phyloP scores from a whole-genome alignment of 139 green algal genomes.

The Chlamydomonas sp. region DNA sequence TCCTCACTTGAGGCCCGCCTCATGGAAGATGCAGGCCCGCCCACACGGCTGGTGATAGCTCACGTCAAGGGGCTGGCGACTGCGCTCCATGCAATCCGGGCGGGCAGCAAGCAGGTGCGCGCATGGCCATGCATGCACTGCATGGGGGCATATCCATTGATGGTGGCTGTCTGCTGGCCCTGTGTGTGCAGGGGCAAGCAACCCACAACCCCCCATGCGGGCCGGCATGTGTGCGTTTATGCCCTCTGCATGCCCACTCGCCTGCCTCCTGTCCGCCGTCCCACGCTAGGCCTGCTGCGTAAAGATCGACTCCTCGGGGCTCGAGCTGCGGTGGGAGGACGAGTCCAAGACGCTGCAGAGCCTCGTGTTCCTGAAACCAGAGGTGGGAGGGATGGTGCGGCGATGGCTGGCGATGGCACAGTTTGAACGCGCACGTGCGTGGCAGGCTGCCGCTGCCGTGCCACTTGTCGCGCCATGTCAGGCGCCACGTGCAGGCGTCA shows the following conservation, averaged over 20 bases:
- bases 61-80: background rate
- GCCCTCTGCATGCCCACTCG: background rate
- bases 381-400: background rate
- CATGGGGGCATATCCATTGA: too few species aligned
- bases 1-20: too few species aligned
- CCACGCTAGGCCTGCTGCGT: conserved; percentile 5
- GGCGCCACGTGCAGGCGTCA: too few species aligned
- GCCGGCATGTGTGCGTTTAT: background rate
- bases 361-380: conserved; percentile 9
- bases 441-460: background rate
- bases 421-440: background rate
- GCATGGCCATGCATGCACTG: too few species aligned
- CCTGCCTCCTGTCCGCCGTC: too few species aligned
- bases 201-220: too few species aligned
- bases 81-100: conserved; percentile 6
- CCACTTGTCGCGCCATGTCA: too few species aligned
- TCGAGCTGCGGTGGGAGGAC: conserved; percentile 13
- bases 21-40: too few species aligned
- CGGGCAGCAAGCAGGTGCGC: conserved; percentile 11
- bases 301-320: background rate
- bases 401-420: background rate
- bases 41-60: background rate
- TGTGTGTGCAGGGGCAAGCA: too few species aligned
- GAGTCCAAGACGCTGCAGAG: conserved; percentile 12
- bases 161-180: too few species aligned